Evolutionary conservation across 2,329 filamentous ascomycete genomes (phyloP).

Genomic region (Rachicladosporium sp.): DNA sequence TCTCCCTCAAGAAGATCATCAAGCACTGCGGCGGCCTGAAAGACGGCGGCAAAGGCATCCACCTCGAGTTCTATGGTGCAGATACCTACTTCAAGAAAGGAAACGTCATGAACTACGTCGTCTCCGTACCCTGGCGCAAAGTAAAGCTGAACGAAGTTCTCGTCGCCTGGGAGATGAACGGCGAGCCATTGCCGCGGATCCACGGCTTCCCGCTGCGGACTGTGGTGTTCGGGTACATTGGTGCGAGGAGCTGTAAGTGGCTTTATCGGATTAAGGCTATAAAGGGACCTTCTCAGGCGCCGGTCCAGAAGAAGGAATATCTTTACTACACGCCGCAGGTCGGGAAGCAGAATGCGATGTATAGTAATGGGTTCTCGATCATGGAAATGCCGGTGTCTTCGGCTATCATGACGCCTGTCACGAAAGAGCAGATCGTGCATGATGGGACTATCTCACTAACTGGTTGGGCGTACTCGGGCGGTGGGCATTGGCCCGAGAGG

Average conservation of each 20-base stretch:
- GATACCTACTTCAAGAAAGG: conserved; percentile 53
- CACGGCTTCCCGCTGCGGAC: conserved; percentile 53
- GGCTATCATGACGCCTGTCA: conserved; percentile 47
- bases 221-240: conserved; percentile 52
- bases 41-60: conserved; percentile 29
- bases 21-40: conserved; percentile 47
- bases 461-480: conserved; percentile 58
- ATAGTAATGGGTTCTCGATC: conserved; percentile 46
- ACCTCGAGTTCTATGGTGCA: conserved; percentile 48
- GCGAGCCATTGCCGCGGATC: conserved; percentile 48
- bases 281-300: conserved; percentile 36
- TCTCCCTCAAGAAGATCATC: conserved; percentile 48
- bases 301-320: conserved; percentile 47
- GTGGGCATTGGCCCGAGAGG: conserved; percentile 52
- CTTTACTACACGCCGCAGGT: conserved; percentile 50
- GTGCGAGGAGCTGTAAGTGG: conserved; percentile 53
- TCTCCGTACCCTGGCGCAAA: conserved; percentile 50
- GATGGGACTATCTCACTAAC: conserved; percentile 29
- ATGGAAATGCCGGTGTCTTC: conserved; percentile 58
- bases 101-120: conserved; percentile 48
- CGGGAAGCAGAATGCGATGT: conserved; percentile 45
- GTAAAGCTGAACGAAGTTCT: conserved; percentile 53
- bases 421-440: conserved; percentile 41
- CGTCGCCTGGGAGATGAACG: conserved; percentile 62
- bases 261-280: conserved; percentile 48